Conservation (phyloP, 331 rosid species). For the Spiraea crenata region DNA sequence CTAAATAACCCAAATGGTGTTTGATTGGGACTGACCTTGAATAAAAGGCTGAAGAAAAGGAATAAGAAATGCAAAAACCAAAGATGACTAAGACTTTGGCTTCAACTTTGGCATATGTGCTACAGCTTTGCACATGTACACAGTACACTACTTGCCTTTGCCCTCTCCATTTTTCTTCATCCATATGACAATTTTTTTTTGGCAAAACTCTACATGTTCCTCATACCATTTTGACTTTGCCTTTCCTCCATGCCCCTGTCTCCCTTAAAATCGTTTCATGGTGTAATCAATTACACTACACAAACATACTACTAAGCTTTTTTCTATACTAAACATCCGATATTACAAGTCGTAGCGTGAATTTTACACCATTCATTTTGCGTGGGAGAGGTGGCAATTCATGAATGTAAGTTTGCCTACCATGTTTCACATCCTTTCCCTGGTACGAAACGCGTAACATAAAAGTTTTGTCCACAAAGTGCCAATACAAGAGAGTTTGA, state of each 20-base stretch:
- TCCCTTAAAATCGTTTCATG: not conserved
- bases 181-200: slow-evolving; percentile 9
- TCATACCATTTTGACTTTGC: slow-evolving; percentile 8
- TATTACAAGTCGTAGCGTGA: too few species aligned
- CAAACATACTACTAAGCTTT: too few species aligned
- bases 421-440: too few species aligned
- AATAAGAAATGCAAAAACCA: slow-evolving; percentile 36
- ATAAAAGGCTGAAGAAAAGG: slow-evolving; percentile 27
- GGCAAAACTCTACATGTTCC: not conserved
- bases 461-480: too few species aligned
- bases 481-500: not conserved
- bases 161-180: slow-evolving; percentile 2
- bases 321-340: too few species aligned
- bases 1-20: slow-evolving; percentile 16
- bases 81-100: slow-evolving; percentile 38
- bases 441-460: too few species aligned
- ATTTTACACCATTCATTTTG: too few species aligned
- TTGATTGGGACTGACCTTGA: slow-evolving; percentile 28
- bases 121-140: not conserved
- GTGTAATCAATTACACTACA: not conserved
- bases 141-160: not conserved
- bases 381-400: too few species aligned
- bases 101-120: slow-evolving; percentile 50
- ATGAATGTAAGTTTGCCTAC: too few species aligned
- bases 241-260: not conserved